Base-by-base conservation (phyloP, 352 stramenopile genomes). In the Hyaloperonospora brassicae region DNA sequence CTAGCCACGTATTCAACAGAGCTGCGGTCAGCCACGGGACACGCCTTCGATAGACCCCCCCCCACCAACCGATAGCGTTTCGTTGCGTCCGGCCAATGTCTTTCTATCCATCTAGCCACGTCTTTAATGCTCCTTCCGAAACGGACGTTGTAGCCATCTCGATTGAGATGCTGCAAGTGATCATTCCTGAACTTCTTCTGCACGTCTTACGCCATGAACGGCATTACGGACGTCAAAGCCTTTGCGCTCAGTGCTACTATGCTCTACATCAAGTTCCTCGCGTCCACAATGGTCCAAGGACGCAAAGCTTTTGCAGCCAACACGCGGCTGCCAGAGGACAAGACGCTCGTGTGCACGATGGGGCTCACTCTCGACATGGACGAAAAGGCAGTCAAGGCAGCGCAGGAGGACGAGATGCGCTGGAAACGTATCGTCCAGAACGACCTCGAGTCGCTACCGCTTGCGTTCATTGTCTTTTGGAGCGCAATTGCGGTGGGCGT, bases 211-310 rank as follows among this genome's bases (percentile, higher is more conserved):
- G 43, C 38, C 44, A 68, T 67, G 55, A 34, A 48, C 31, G 12
- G 4, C 30, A 52, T 52, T 8, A 59, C 58, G 30, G 66, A 74
- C 48, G 46, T 64, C 48, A 70, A 71, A 47, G 52, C 52, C n/a
- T 68, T 75, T 47, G 73, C 70, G 4, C 51, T 72, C 1, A 75
- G 70, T 59, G 72, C 63, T 3, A 52, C 62, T 2, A 47, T 79
- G 50, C 70, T 86, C 22, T 86, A 84, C 70, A 21, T 79, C 59
- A 84, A 86, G 64, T 82, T 81, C 59, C 47, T 82, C 36, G 63
- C 59, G 10, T 73, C 70, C 14, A 70, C 68, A 17, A 72, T 75
- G 51, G 61, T 79, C 48, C 71, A 84, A 45, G 70, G 61, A 13
- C 50, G 63, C 39, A 70, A 66, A 35, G 69, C 68, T 7, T 84